Conservation (phyloP, 257 asterid species). For the Solanum appendiculatum region DNA sequence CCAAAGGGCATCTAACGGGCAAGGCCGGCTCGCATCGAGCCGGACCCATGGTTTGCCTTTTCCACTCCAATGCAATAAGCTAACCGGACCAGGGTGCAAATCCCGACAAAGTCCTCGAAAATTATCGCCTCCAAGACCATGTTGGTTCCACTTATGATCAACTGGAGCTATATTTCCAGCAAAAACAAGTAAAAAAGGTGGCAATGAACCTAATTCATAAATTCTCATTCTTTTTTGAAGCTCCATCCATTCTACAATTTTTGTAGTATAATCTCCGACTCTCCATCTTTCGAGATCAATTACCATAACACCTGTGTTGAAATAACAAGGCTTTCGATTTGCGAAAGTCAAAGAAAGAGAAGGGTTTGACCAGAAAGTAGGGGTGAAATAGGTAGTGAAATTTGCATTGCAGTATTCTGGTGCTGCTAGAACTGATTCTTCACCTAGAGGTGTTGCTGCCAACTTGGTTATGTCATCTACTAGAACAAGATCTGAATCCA, state of each 20-base stretch:
- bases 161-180: conserved; percentile 36
- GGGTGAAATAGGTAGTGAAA: conserved; percentile 28
- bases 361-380: conserved; percentile 32
- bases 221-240: conserved; percentile 35
- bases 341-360: conserved; percentile 23
- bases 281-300: conserved; percentile 33
- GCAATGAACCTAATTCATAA: conserved; percentile 32
- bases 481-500: conserved; percentile 23
- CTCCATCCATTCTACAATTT: conserved; percentile 37
- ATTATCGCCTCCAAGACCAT: conserved; percentile 37
- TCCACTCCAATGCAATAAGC: conserved; percentile 42
- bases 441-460: conserved; percentile 14
- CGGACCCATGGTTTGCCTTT: conserved; percentile 45
- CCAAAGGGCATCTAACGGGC: conserved; percentile 46
- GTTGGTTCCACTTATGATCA: conserved; percentile 38
- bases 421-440: conserved; percentile 21
- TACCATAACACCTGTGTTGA: conserved; percentile 38
- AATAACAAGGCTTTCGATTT: conserved; percentile 24
- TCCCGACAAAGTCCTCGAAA: conserved; percentile 29
- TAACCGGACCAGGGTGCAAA: conserved; percentile 32
- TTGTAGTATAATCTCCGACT: conserved; percentile 16
- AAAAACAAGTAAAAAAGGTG: conserved; percentile 35
- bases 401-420: conserved; percentile 39
- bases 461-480: conserved; percentile 33
- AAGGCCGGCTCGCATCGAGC: conserved; percentile 26